These are phyloP conservation scores for Ceratocystis colombiana DNA, from an alignment of 2,329 filamentous ascomycete species.

Conservation along the genomic window DNA sequence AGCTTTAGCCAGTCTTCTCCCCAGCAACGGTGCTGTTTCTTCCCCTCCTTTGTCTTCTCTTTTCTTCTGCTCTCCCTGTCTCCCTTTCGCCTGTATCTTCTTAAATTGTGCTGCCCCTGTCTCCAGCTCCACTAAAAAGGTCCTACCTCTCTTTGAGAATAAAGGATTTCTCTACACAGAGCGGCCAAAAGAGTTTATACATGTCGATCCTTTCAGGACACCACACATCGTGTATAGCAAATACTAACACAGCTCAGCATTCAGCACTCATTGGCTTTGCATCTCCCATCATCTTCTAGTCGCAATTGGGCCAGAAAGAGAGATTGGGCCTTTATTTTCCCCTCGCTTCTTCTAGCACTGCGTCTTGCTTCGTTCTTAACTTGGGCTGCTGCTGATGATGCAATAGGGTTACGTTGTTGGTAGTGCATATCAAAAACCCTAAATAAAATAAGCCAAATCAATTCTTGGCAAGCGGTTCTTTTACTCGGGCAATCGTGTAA, in stretches of 20 bases:
- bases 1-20: slow-evolving; percentile 12
- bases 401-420: too few relatives aligned
- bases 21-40: neutral
- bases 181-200: neutral
- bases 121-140: neutral
- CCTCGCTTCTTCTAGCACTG: too few relatives aligned
- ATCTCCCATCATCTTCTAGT: neutral
- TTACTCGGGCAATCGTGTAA: neutral
- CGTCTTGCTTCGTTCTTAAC: too few relatives aligned
- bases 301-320: too few relatives aligned
- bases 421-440: neutral
- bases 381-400: too few relatives aligned
- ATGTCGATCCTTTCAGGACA: neutral
- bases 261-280: neutral
- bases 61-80: neutral
- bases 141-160: too few relatives aligned
- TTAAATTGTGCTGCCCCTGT: neutral
- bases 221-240: neutral
- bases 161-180: too few relatives aligned
- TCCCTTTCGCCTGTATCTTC: neutral
- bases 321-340: too few relatives aligned
- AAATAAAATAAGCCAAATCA: neutral
- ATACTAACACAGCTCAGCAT: neutral
- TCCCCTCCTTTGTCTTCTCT: neutral
- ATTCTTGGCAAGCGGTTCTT: neutral